Base-by-base conservation (phyloP, 805 yeast genomes). In the Lipomyces oligophaga region DNA sequence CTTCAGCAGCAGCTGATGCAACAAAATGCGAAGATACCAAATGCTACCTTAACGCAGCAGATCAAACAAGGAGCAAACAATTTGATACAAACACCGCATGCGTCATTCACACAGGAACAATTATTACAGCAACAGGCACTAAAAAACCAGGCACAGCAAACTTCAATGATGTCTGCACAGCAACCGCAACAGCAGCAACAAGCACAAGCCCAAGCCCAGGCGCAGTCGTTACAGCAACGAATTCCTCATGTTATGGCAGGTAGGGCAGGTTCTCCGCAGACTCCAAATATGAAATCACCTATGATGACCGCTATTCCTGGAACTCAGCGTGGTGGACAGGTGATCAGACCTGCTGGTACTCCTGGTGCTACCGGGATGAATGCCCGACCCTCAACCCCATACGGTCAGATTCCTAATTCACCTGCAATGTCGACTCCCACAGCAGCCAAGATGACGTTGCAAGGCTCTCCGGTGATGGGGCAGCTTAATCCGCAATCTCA, bases 81-180 rank as follows among this genome's bases (percentile, higher is more conserved):
- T n/a, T n/a, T n/a, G n/a, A n/a, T n/a, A n/a, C n/a, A n/a, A n/a
- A n/a, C n/a, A n/a, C n/a, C n/a, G n/a, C n/a, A n/a, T n/a, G n/a
- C n/a, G n/a, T n/a, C n/a, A n/a, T n/a, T 46, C 5, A 39, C 41
- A 21, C 53, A 49, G 10, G 57, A 53, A 28, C 59, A 53, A 38
- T 38, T 37, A 5, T 42, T 28, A 19, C 43, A 24, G 21, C 59
- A 56, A 36, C 45, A 33, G 10, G 43, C 45, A 31, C 40, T 13
- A n/a, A n/a, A n/a, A n/a, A n/a, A n/a, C n/a, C n/a, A n/a, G n/a
- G n/a, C n/a, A n/a, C n/a, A n/a, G n/a, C n/a, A n/a, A n/a, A n/a
- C n/a, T n/a, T n/a, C n/a, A n/a, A n/a, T n/a, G n/a, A n/a, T n/a
- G n/a, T n/a, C n/a, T n/a, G n/a, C 43, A 34, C 47, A 41, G 28